Base-by-base conservation (phyloP, 805 yeast species). In the Candida parachauliodes region DNA sequence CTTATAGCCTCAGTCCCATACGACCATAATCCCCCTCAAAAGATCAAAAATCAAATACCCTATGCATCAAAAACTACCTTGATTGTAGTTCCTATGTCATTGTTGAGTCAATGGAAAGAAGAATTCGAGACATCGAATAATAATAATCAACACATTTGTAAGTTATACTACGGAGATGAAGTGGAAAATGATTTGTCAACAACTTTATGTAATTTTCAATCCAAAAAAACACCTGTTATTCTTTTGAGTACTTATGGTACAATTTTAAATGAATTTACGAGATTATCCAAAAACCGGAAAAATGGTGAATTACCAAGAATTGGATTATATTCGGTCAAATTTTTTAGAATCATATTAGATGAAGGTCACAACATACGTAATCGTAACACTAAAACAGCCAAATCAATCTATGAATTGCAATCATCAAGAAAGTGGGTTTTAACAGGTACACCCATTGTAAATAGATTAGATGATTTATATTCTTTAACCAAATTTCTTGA, bases 361-460 rank as follows among this genome's bases (percentile, higher is more conserved):
- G 98, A 89, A 59, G 97, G 93, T 8, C 98, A 91, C 54, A 84
- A 74, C 18, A 89, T 89, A 41, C 70, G 95, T 51, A 89, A 88
- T 55, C 69, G 89, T 50, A 64, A 74, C 32, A 80, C 95, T 1
- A 81, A 81, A 41, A 82, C 95, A 0, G 79, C 96, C 0, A 81
- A 79, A 45, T 83, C 97, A 0, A 72, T 88, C 6, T 77, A 76
- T 57, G 83, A 76, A 16, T 52, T 89, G n/a, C 51, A 61, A 8
- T 78, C 86, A 49, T 65, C 70, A 14, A 68, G 93, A 34, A 77
- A 78, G 43, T 89, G 98, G 98, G 69, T 83, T 3, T 65, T 91
- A 32, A 88, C 97, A 0, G 98, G 98, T 6, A 89, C 98, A 0
- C 97, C 98, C 0, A 85, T 89, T 20, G 83, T 88, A 27, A 89